Percentiles rank a stretch among this genome's conserved stretches.
phyloP scores from a whole-genome alignment of 2,329 filamentous ascomycete genomes.

The Pseudopyricularia cyperi region DNA sequence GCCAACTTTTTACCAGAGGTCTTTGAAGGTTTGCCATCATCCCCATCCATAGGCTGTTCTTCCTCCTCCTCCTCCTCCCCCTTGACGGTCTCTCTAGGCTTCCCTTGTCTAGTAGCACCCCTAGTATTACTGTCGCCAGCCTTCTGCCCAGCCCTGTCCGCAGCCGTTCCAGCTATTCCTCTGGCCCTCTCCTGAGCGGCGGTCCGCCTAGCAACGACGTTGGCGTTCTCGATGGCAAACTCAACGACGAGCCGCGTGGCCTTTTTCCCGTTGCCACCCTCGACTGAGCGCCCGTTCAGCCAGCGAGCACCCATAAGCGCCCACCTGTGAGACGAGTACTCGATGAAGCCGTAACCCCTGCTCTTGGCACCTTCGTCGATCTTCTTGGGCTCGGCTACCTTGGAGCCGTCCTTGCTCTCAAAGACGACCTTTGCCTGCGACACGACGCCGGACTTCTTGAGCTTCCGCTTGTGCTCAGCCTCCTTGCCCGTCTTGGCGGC shows the following conservation, averaged over 20 bases:
- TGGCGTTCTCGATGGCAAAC: conserved; percentile 95
- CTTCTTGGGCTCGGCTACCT: conserved; percentile 52
- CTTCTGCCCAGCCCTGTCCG: conserved; percentile 6
- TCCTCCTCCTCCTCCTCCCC: conserved; percentile 14
- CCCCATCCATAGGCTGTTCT: neutral
- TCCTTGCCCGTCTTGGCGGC: conserved; percentile 70
- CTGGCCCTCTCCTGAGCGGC: conserved; percentile 39
- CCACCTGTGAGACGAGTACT: conserved; percentile 87
- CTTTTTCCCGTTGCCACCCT: conserved; percentile 29
- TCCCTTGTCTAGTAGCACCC: conserved; percentile 26
- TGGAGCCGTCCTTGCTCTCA: conserved; percentile 73
- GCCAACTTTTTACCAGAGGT: conserved; percentile 20
- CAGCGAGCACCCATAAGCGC: conserved; percentile 90
- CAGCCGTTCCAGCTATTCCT: conserved; percentile 1
- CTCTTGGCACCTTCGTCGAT: conserved; percentile 67
- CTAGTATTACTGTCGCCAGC: conserved; percentile 17
- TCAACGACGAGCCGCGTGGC: conserved; percentile 88
- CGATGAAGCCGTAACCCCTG: conserved; percentile 92
- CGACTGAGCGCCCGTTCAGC: conserved; percentile 64
- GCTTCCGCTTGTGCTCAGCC: conserved; percentile 66
- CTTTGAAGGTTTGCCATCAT: conserved; percentile 4
- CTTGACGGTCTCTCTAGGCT: neutral
- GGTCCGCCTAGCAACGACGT: conserved; percentile 73
- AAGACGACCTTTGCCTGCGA: conserved; percentile 92
- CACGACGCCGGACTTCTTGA: conserved; percentile 75